These are phyloP conservation scores for Tolypocladium ovalisporum DNA, from an alignment of 2,329 filamentous ascomycete species.

Conservation along the genomic window DNA sequence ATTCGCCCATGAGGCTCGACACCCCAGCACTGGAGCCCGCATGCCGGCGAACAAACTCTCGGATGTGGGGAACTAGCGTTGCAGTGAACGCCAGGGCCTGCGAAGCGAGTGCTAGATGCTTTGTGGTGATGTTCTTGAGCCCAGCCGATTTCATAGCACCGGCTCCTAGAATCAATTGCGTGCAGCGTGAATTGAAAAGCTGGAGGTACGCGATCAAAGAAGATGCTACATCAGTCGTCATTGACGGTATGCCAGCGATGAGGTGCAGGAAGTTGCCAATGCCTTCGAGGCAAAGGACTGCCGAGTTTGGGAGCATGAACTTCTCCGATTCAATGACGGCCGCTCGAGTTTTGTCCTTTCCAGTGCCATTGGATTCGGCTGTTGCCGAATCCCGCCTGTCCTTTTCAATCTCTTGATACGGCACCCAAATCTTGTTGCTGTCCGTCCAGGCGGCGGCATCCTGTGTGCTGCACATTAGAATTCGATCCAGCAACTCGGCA, in stretches of 20 bases:
- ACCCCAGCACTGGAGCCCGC: constrained; percentile 39
- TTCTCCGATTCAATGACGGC: constrained; percentile 76
- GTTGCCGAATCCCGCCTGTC: constrained; percentile 19
- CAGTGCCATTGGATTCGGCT: constrained; percentile 34
- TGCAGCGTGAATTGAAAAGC: constrained; percentile 89
- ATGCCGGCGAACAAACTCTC: constrained; percentile 83
- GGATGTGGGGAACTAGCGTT: constrained; percentile 75
- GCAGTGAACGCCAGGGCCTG: constrained; percentile 84
- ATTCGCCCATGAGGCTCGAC: constrained; percentile 62
- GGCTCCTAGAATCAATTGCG: constrained; percentile 91
- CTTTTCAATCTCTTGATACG: constrained; percentile 27
- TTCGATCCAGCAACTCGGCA: constrained; percentile 46
- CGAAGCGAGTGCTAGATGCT: constrained; percentile 83
- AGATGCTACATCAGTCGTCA: constrained; percentile 72
- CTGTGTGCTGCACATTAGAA: constrained; percentile 59
- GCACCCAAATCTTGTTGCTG: constrained; percentile 46
- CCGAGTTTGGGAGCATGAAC: constrained; percentile 78
- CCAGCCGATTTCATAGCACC: constrained; percentile 83
- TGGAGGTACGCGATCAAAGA: constrained; percentile 79
- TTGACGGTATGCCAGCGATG: constrained; percentile 74
- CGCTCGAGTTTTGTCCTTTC: constrained; percentile 55
- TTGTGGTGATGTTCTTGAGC: constrained; percentile 91
- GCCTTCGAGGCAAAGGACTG: constrained; percentile 67
- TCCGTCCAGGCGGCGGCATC: constrained; percentile 59
- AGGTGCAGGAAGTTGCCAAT: constrained; percentile 77